A percentile compares a stretch with the other conserved stretches of the same genome.
Evolutionary conservation across 2,329 filamentous ascomycete genomes (phyloP).

Genomic region (Stemphylium lycopersici): DNA sequence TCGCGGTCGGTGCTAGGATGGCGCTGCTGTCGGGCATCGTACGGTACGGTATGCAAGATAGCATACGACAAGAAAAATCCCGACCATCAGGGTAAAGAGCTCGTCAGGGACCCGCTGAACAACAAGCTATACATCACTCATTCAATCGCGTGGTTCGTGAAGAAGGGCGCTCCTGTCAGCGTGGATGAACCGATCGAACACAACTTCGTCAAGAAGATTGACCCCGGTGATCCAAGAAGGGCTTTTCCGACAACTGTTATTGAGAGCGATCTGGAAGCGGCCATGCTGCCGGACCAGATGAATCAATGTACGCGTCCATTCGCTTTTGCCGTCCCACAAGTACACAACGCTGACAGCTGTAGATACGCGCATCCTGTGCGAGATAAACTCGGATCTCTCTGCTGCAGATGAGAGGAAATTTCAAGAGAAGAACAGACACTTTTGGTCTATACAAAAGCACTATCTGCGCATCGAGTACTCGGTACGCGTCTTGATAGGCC

Average conservation of each 20-base stretch:
- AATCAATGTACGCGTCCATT: slow-evolving; percentile 24
- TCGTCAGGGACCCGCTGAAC: slow-evolving; percentile 39
- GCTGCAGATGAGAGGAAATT: slow-evolving; percentile 41
- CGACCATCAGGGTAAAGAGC: slow-evolving; percentile 32
- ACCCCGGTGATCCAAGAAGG: slow-evolving; percentile 39
- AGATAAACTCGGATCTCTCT: slow-evolving; percentile 43
- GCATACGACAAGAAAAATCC: slow-evolving; percentile 44
- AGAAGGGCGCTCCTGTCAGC: slow-evolving; percentile 41
- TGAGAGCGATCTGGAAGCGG: slow-evolving; percentile 33
- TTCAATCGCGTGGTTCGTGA: slow-evolving; percentile 49
- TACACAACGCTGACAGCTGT: background rate
- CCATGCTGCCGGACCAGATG: slow-evolving; percentile 37
- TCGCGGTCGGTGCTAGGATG: slow-evolving; percentile 52
- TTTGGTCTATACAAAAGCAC: slow-evolving; percentile 44
- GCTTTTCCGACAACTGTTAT: slow-evolving; percentile 44
- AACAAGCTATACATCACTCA: slow-evolving; percentile 46
- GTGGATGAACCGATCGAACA: slow-evolving; percentile 43
- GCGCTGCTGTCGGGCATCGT: slow-evolving; percentile 47
- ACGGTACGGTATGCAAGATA: slow-evolving; percentile 49
- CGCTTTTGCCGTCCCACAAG: background rate
- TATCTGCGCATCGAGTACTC: slow-evolving; percentile 46
- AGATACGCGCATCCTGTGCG: slow-evolving; percentile 45
- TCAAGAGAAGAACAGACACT: slow-evolving; percentile 44
- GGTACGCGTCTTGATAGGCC: slow-evolving; percentile 48
- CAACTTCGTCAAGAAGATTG: slow-evolving; percentile 41